phyloP scores from a whole-genome alignment of 176 grass and related monocot genomes.

The Musa itinerans region DNA sequence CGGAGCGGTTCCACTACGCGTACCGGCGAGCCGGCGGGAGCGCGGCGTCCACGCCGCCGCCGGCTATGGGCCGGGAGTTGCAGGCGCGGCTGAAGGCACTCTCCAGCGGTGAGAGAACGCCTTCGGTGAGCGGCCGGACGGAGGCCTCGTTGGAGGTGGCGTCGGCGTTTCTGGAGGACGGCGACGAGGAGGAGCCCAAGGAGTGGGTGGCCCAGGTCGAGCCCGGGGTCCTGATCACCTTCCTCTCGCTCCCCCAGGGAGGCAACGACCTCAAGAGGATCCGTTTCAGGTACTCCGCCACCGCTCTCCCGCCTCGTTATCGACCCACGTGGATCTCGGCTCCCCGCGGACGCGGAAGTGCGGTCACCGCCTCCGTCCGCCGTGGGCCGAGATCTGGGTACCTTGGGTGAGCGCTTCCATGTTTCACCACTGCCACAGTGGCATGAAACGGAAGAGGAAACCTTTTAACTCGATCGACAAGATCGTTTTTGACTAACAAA shows the following conservation, averaged over 20 bases:
- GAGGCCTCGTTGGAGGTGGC: conserved; percentile 6
- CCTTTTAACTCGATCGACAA: background rate
- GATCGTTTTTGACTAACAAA: no score
- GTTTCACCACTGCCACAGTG: background rate
- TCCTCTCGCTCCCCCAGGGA: conserved; percentile 63
- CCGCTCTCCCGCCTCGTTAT: background rate
- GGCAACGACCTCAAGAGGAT: conserved; percentile 95
- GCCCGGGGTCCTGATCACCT: conserved; percentile 92
- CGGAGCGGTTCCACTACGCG: conserved; percentile 9
- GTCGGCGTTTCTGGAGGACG: conserved; percentile 24
- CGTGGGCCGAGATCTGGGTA: no score
- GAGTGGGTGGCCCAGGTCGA: conserved; percentile 97
- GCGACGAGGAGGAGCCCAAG: conserved; percentile 59
- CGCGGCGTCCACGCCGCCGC: conserved; percentile 34
- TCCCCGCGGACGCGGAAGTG: no score
- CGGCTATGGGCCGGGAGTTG: conserved; percentile 9
- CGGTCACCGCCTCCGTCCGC: no score
- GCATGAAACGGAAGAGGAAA: background rate
- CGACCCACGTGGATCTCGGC: no score
- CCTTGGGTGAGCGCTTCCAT: no score
- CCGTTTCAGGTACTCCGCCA: conserved; percentile 63
- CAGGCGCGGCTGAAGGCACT: background rate
- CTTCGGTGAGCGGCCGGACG: conserved; percentile 64
- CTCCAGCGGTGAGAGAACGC: conserved; percentile 65
- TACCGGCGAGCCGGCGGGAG: conserved; percentile 24